These are phyloP conservation scores for Angomonas deanei DNA, from an alignment of 208 protist genomes.

Conservation along the genomic window DNA sequence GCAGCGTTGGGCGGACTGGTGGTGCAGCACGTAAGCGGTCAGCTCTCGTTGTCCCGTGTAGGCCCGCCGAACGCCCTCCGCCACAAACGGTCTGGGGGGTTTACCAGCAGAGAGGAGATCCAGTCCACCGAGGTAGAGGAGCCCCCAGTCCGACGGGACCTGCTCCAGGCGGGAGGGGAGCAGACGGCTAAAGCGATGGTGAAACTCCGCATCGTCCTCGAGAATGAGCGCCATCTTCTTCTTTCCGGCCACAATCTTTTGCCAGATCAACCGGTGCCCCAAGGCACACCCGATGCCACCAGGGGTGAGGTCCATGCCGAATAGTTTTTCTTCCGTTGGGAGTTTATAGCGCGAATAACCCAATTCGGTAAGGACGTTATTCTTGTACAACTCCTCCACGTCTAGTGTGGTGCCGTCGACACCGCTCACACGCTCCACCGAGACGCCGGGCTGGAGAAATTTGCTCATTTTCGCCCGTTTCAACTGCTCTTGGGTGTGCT, in stretches of 20 bases:
- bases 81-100: conserved; percentile 78
- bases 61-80: conserved; percentile 67
- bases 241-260: conserved; percentile 40
- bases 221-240: conserved; percentile 62
- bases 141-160: conserved; percentile 80
- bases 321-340: conserved; percentile 78
- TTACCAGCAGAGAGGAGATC: conserved; percentile 78
- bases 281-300: conserved; percentile 88
- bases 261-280: conserved; percentile 76
- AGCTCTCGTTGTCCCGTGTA: conserved; percentile 88
- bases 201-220: conserved; percentile 89
- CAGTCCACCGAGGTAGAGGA: conserved; percentile 86
- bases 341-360: conserved; percentile 69
- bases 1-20: conserved; percentile 58
- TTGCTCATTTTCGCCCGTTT: conserved; percentile 31
- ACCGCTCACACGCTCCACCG: conserved; percentile 63
- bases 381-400: conserved; percentile 29
- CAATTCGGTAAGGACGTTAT: conserved; percentile 59
- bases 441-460: conserved; percentile 38
- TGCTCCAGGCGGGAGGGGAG: conserved; percentile 42
- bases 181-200: conserved; percentile 58
- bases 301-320: conserved; percentile 87
- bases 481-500: conserved; percentile 65
- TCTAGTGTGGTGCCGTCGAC: conserved; percentile 68
- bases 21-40: conserved; percentile 82